Evolutionary conservation across 2,329 filamentous ascomycete species (phyloP).

Genomic region (Raffaelea deltoideospora): DNA sequence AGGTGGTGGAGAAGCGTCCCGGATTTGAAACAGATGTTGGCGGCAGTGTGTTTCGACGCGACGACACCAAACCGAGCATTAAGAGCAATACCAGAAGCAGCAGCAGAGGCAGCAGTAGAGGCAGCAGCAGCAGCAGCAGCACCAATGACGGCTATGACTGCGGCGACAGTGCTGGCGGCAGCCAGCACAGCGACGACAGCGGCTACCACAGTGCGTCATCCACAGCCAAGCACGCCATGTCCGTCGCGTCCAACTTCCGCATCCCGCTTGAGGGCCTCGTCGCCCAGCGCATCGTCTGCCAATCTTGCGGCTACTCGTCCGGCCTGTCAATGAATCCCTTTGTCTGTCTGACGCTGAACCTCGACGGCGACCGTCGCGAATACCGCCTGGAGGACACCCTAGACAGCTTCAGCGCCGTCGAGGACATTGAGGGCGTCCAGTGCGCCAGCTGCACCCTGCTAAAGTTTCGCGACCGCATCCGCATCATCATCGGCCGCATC

Average conservation of each 20-base stretch:
- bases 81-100: conserved; percentile 5
- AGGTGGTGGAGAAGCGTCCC: conserved; percentile 15
- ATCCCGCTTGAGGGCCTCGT: conserved; percentile 81
- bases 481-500: conserved; percentile 26
- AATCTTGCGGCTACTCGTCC: conserved; percentile 71
- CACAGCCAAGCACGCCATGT: conserved; percentile 20
- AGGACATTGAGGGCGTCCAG: conserved; percentile 77
- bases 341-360: conserved; percentile 78
- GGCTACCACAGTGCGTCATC: conserved; percentile 35
- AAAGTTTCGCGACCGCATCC: conserved; percentile 32
- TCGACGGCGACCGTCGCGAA: conserved; percentile 44
- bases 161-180: too few relatives aligned
- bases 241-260: conserved; percentile 24
- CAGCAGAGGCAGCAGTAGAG: too few relatives aligned
- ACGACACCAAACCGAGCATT: conserved; percentile 24
- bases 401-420: conserved; percentile 71
- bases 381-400: conserved; percentile 68
- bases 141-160: too few relatives aligned
- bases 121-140: too few relatives aligned
- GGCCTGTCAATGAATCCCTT: conserved; percentile 84
- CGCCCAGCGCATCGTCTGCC: conserved; percentile 80
- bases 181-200: conserved; percentile 40
- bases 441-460: conserved; percentile 82
- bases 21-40: conserved; percentile 25
- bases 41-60: conserved; percentile 5